Conservation (phyloP, 345 rosid genomes). For the Rhizophora apiculata region DNA sequence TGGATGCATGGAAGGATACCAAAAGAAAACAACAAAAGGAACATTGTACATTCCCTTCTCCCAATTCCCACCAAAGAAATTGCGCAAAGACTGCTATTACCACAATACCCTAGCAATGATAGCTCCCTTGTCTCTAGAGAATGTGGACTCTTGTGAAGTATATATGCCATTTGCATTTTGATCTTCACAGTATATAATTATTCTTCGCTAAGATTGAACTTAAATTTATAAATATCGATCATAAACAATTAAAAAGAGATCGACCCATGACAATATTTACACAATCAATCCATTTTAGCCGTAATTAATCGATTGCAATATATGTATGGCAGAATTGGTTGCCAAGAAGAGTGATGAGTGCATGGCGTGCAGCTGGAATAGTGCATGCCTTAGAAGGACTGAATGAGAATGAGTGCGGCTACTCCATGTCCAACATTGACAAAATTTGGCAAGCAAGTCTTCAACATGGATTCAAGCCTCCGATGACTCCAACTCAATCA, state of each 20-base stretch:
- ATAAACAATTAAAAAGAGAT: too few relatives aligned
- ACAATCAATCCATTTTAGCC: too few relatives aligned
- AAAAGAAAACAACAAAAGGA: slow-evolving; percentile 48
- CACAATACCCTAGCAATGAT: slow-evolving; percentile 59
- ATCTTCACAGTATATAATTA: too few relatives aligned
- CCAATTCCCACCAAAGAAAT: slow-evolving; percentile 46
- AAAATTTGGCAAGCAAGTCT: slow-evolving; percentile 61
- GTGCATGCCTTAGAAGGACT: slow-evolving; percentile 63
- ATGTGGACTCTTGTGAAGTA: slow-evolving; percentile 80
- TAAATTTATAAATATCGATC: too few relatives aligned
- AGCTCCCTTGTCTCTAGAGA: slow-evolving; percentile 49
- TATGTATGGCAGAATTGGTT: slow-evolving; percentile 52
- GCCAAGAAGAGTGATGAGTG: slow-evolving; percentile 76
- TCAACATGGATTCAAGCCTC: slow-evolving; percentile 52
- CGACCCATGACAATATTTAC: too few relatives aligned
- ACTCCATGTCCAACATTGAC: slow-evolving; percentile 27
- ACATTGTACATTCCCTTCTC: slow-evolving; percentile 64
- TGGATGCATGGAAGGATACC: slow-evolving; percentile 45
- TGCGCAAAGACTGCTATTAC: slow-evolving; percentile 53
- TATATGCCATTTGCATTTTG: too few relatives aligned
- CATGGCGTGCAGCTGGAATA: slow-evolving; percentile 62
- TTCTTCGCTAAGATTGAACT: too few relatives aligned
- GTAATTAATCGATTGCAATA: too few relatives aligned
- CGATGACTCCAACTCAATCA: slow-evolving; percentile 14
- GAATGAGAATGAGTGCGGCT: slow-evolving; percentile 61